Base-by-base conservation (phyloP, 345 rosid genomes). In the Populus euphratica region DNA sequence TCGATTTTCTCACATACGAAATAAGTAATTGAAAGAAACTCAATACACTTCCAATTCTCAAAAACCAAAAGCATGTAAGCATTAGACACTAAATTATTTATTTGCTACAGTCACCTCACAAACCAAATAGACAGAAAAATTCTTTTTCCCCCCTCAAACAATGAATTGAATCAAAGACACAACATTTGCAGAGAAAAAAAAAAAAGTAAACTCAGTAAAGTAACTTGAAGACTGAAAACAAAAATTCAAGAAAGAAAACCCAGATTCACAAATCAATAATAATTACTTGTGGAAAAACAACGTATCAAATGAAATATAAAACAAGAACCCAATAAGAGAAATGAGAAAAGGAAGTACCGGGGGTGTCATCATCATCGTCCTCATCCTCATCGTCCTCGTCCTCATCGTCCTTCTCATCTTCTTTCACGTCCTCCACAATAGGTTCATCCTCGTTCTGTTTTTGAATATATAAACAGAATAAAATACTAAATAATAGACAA, bases 341-440 rank as follows among this genome's bases (percentile, higher is more conserved):
- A 1, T 21, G 18, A 21, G 43, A 33, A 68, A n/a, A 38, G 31
- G 65, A 21, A 29, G 43, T 52, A 93, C 97, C 96, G 63, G 78
- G 85, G 77, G 87, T 82, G 0, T 82, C 93, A 64, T 88, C 97
- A 0, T 89, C 91, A 69, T 90, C 85, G 50, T 89, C 94, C 1
- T 90, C 95, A 13, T 92, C 94, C 18, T 92, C 97, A 0, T 91
- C 94, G 0, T 89, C 97, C 0, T 91, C 94, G 0, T 89, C 94
- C 0, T 88, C 95, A 3, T 88, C 97, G 0, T 92, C 88, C 5
- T 86, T 70, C 5, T 90, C 90, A 2, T 88, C 90, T 0, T 93
- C 96, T 80, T 93, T 91, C 78, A 89, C 90, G 76, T 91, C 98
- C 84, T 90, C 98, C 43, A 89, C 89, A 4, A 88, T 78, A 25